Conservation (phyloP, 2,329 filamentous ascomycete genomes). For the Aspergillus spinulosporus region DNA sequence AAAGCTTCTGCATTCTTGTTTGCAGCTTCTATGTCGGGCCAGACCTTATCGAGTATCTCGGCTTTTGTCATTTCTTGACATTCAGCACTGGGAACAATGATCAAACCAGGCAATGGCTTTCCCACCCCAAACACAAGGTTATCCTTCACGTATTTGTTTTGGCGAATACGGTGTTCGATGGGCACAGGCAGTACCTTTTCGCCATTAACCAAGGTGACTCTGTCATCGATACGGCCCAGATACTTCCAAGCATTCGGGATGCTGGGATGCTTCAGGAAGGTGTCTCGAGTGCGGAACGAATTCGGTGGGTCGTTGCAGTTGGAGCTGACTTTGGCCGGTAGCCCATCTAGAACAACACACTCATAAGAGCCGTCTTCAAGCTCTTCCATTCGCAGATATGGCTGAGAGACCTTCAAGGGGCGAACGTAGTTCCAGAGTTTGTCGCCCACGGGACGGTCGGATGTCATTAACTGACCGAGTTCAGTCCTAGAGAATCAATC, state of each 20-base stretch:
- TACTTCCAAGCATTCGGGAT: slow-evolving; percentile 49
- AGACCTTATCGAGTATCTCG: slow-evolving; percentile 49
- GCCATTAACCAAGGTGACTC: slow-evolving; percentile 48
- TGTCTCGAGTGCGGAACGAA: slow-evolving; percentile 61
- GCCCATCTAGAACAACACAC: slow-evolving; percentile 37
- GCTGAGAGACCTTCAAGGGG: slow-evolving; percentile 40
- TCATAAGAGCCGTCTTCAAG: slow-evolving; percentile 41
- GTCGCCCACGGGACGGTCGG: slow-evolving; percentile 54
- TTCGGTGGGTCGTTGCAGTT: slow-evolving; percentile 52
- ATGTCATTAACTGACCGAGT: slow-evolving; percentile 62
- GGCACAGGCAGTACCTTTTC: slow-evolving; percentile 51
- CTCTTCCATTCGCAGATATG: slow-evolving; percentile 45
- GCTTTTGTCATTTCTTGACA: slow-evolving; percentile 43
- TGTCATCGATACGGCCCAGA: slow-evolving; percentile 46
- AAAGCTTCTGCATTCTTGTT: slow-evolving; percentile 30
- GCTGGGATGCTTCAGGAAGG: slow-evolving; percentile 49
- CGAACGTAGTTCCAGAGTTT: slow-evolving; percentile 63
- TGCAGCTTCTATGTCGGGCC: slow-evolving; percentile 40
- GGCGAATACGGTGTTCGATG: slow-evolving; percentile 55
- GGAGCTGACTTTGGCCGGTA: slow-evolving; percentile 43
- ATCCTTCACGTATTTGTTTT: slow-evolving; percentile 55
- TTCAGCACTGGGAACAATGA: slow-evolving; percentile 54
- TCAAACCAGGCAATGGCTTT: slow-evolving; percentile 53
- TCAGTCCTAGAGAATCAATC: slow-evolving; percentile 46
- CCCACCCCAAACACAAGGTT: slow-evolving; percentile 59